These are phyloP conservation scores for Aspergillus homomorphus DNA, from an alignment of 495 filamentous ascomycete genomes.

Conservation along the genomic window DNA sequence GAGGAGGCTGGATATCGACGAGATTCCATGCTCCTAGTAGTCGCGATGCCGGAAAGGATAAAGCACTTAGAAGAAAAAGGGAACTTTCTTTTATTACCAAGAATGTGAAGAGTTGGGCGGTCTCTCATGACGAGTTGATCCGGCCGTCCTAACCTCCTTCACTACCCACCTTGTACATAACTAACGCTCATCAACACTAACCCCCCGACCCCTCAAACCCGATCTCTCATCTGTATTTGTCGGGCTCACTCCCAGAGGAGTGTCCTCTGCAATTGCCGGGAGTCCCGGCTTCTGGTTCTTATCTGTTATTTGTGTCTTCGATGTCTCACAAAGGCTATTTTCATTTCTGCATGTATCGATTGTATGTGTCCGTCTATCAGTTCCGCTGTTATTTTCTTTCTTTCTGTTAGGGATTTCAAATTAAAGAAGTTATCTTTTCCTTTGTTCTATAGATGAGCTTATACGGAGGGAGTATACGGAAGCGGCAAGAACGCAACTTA, in stretches of 20 bases:
- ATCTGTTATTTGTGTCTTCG: neutral
- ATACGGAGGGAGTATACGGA: neutral
- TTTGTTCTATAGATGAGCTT: neutral
- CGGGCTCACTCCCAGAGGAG: neutral
- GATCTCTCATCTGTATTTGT: neutral
- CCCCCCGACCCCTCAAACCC: no score
- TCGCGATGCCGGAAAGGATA: neutral
- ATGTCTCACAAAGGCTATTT: neutral
- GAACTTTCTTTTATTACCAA: neutral
- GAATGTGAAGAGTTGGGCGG: neutral
- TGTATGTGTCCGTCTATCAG: neutral
- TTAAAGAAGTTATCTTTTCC: neutral
- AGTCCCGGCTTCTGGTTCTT: neutral
- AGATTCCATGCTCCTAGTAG: neutral
- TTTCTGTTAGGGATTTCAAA: neutral
- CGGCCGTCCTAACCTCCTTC: neutral
- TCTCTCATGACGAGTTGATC: neutral
- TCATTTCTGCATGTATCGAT: neutral
- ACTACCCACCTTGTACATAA: neutral
- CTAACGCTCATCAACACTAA: neutral
- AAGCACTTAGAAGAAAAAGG: neutral
- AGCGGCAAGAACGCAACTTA: no score
- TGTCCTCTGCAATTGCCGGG: neutral
- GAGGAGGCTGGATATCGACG: neutral
- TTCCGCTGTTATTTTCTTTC: neutral